Percentiles rank a stretch among this genome's conserved stretches.
phyloP scores from a whole-genome alignment of 495 filamentous ascomycete genomes.

The Penicillium bialowiezense region DNA sequence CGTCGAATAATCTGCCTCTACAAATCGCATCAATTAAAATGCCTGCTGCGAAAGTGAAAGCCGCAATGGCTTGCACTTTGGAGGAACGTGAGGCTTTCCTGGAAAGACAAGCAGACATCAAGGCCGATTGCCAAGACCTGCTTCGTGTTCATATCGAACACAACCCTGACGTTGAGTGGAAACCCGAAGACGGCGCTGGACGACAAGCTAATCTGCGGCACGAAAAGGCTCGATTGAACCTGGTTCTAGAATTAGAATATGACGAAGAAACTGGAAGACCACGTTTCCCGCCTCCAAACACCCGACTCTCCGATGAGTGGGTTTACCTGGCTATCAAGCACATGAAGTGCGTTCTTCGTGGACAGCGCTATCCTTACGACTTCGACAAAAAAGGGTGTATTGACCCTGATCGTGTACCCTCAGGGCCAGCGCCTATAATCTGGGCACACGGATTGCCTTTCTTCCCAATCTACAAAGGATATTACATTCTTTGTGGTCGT shows the following conservation, averaged over 20 bases:
- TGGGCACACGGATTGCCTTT: conserved; percentile 25
- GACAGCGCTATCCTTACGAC: conserved; percentile 15
- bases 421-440: conserved; percentile 9
- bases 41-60: no score
- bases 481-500: conserved; percentile 22
- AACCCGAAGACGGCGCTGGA: neutral
- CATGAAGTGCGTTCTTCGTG: neutral
- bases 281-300: conserved; percentile 10
- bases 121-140: neutral
- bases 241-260: neutral
- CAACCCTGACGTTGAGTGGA: neutral
- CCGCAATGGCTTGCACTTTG: no score
- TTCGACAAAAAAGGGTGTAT: conserved; percentile 15
- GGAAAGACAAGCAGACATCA: no score
- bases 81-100: no score
- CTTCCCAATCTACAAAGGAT: conserved; percentile 21
- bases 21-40: neutral
- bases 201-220: neutral
- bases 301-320: conserved; percentile 20
- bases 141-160: neutral
- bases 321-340: conserved; percentile 23
- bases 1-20: no score
- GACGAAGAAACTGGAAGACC: neutral
- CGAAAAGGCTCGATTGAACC: neutral
- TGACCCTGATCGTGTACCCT: conserved; percentile 11